Conservation (phyloP, 2,329 filamentous ascomycete species). For the Aspergillus carbonarius region DNA sequence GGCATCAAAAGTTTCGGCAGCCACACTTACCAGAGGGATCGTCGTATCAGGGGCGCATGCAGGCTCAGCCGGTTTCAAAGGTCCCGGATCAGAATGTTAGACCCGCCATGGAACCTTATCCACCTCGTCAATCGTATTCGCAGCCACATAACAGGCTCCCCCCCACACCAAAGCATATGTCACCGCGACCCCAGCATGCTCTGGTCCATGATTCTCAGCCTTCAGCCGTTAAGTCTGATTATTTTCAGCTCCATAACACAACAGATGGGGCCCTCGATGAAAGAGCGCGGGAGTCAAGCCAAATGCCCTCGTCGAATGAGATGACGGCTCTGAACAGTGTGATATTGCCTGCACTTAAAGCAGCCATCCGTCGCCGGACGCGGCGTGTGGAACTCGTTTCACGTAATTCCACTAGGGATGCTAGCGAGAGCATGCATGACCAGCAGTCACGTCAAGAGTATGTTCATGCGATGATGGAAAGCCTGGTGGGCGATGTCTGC, state of each 20-base stretch:
- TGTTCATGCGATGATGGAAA: constrained; percentile 78
- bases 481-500: constrained; percentile 77
- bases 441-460: constrained; percentile 66
- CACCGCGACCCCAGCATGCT: constrained; percentile 22
- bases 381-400: constrained; percentile 53
- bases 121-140: constrained; percentile 5
- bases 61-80: constrained; percentile 21
- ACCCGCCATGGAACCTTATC: constrained; percentile 9
- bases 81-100: constrained; percentile 14
- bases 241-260: constrained; percentile 10
- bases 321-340: constrained; percentile 87
- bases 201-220: constrained; percentile 9
- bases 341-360: constrained; percentile 87
- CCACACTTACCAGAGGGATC: constrained; percentile 35
- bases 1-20: constrained; percentile 27
- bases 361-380: constrained; percentile 77
- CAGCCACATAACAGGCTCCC: constrained; percentile 26
- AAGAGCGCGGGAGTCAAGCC: constrained; percentile 16
- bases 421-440: constrained; percentile 51
- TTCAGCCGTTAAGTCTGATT: constrained; percentile 8
- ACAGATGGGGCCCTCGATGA: constrained; percentile 5
- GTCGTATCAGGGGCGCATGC: constrained; percentile 30
- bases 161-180: constrained; percentile 58
- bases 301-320: constrained; percentile 51
- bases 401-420: constrained; percentile 44